Evolutionary conservation across 2,329 filamentous ascomycete species (phyloP).

Genomic region (Calonectria pseudoturangicola): DNA sequence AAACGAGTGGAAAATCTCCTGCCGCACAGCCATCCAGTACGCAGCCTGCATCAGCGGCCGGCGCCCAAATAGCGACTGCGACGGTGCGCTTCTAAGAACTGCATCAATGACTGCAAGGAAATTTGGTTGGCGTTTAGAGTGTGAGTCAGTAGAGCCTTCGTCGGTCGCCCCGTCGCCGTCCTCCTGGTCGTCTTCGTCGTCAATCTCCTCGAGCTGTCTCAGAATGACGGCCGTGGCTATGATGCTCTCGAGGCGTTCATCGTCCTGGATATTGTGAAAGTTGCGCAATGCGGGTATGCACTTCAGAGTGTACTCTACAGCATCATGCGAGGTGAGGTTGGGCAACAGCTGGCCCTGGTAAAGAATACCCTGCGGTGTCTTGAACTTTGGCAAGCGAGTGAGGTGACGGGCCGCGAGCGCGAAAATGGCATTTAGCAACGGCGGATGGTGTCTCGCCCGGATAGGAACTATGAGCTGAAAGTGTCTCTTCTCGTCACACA

Average conservation of each 20-base stretch:
- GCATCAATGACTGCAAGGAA: slow-evolving; percentile 65
- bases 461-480: slow-evolving; percentile 63
- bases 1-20: slow-evolving; percentile 65
- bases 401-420: slow-evolving; percentile 63
- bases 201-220: slow-evolving; percentile 64
- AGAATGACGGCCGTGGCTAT: slow-evolving; percentile 64
- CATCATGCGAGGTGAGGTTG: slow-evolving; percentile 60
- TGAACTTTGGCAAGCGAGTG: slow-evolving; percentile 62
- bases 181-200: slow-evolving; percentile 59
- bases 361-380: slow-evolving; percentile 58
- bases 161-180: slow-evolving; percentile 2
- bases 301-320: slow-evolving; percentile 63
- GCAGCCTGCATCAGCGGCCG: slow-evolving; percentile 62
- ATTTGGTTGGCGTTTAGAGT: slow-evolving; percentile 57
- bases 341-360: slow-evolving; percentile 63
- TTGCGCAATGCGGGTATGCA: slow-evolving; percentile 63
- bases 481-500: slow-evolving; percentile 63
- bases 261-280: slow-evolving; percentile 61
- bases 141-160: slow-evolving; percentile 9
- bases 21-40: slow-evolving; percentile 65
- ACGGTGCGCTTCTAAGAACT: slow-evolving; percentile 61
- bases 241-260: slow-evolving; percentile 63
- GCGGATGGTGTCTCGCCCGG: slow-evolving; percentile 59
- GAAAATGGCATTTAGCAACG: slow-evolving; percentile 64
- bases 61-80: slow-evolving; percentile 60